Percentiles rank a stretch among this genome's conserved stretches.
Conservation (phyloP, 2,329 filamentous ascomycete genomes). For the Ceratocystis cubensis region DNA sequence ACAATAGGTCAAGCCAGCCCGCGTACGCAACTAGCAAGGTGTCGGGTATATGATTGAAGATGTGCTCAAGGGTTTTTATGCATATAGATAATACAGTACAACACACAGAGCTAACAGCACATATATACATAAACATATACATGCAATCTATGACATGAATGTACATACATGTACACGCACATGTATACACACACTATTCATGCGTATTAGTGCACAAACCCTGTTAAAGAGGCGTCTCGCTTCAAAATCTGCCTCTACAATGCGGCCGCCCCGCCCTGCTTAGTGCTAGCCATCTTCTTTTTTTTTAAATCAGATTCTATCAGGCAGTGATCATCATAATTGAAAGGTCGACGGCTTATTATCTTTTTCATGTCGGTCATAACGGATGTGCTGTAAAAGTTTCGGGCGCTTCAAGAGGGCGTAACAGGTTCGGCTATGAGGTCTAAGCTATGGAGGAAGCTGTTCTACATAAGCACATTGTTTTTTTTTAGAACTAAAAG, state of each 20-base stretch:
- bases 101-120: neutral
- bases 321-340: neutral
- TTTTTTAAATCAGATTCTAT: neutral
- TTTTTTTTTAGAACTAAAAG: no score
- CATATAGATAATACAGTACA: neutral
- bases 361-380: neutral
- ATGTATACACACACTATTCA: neutral
- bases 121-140: neutral
- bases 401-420: neutral
- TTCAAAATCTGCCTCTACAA: neutral
- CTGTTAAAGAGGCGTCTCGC: neutral
- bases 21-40: neutral
- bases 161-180: neutral
- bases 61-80: neutral
- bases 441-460: neutral
- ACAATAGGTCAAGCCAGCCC: neutral
- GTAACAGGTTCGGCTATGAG: neutral
- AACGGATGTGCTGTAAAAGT: neutral
- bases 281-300: neutral
- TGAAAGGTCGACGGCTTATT: neutral
- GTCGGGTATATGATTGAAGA: no score
- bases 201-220: neutral
- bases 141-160: neutral
- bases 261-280: conserved; percentile 2
- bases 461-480: no score